A percentile compares a stretch with the other conserved stretches of the same genome.
These are phyloP conservation scores for Claviceps monticola DNA, from an alignment of 2,329 filamentous ascomycete species.

Conservation along the genomic window DNA sequence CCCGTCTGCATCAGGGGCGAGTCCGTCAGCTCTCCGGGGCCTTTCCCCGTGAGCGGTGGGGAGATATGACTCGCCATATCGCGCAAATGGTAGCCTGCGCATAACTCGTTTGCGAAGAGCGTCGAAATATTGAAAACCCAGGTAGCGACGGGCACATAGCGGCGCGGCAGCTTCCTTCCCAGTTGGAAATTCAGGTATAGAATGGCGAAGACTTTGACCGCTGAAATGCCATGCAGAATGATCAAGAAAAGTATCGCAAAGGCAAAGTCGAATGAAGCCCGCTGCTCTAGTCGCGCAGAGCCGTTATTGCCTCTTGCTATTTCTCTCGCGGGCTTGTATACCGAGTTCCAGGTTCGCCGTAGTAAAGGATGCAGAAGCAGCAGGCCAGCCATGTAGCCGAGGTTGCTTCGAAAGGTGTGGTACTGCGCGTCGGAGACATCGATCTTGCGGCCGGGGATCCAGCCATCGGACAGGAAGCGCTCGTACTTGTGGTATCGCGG, in stretches of 20 bases:
- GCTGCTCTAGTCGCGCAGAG: constrained; percentile 48
- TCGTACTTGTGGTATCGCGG: constrained; percentile 68
- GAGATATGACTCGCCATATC: constrained; percentile 42
- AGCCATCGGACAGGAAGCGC: constrained; percentile 60
- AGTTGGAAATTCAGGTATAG: constrained; percentile 71
- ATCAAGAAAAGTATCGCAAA: constrained; percentile 72
- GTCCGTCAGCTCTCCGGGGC: constrained; percentile 13
- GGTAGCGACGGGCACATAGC: constrained; percentile 58
- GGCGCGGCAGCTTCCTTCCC: constrained; percentile 55
- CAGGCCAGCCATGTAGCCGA: constrained; percentile 65
- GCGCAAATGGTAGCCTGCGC: constrained; percentile 59
- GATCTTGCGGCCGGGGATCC: constrained; percentile 85
- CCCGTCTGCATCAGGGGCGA: constrained; percentile 45
- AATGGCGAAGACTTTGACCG: constrained; percentile 68
- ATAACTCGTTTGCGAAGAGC: constrained; percentile 82
- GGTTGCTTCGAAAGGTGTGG: constrained; percentile 66
- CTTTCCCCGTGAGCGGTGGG: constrained; percentile 8
- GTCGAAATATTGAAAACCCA: constrained; percentile 83
- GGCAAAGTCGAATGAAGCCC: constrained; percentile 66
- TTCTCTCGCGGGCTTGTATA: constrained; percentile 24
- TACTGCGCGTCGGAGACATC: constrained; percentile 90
- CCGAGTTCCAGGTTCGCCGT: constrained; percentile 54
- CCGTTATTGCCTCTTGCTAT: constrained; percentile 21
- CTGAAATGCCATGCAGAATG: constrained; percentile 73
- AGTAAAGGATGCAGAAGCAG: constrained; percentile 67